Conservation (phyloP, 352 stramenopile species). For the Phytophthora lateralis region DNA sequence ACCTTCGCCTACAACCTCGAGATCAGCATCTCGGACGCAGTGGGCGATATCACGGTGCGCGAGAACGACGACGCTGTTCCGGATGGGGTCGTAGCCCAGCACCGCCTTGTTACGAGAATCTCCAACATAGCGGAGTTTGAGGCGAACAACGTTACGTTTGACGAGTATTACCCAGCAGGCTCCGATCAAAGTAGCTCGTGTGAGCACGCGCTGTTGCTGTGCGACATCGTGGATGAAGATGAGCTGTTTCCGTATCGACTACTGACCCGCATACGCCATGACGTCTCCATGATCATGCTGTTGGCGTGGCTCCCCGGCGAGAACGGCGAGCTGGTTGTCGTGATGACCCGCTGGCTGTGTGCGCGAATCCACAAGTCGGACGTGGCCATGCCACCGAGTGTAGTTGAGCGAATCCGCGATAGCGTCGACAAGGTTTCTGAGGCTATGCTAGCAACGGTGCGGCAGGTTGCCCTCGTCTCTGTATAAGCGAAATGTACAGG, state of each 20-base stretch:
- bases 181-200: neutral
- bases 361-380: conserved; percentile 20
- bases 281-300: conserved; percentile 32
- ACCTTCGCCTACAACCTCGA: conserved; percentile 46
- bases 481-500: neutral
- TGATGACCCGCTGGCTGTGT: conserved; percentile 32
- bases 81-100: conserved; percentile 27
- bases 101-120: conserved; percentile 40
- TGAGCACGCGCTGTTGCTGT: conserved; percentile 30
- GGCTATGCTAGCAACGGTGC: conserved; percentile 24
- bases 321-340: conserved; percentile 14
- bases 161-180: conserved; percentile 18
- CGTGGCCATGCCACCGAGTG: conserved; percentile 9
- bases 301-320: conserved; percentile 6
- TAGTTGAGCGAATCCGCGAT: conserved; percentile 19
- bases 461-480: neutral
- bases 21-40: conserved; percentile 42
- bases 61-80: conserved; percentile 42
- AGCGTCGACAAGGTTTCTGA: conserved; percentile 23
- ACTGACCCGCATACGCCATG: conserved; percentile 37
- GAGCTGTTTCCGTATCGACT: conserved; percentile 46
- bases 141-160: conserved; percentile 40
- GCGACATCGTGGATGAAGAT: conserved; percentile 45
- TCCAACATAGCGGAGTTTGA: conserved; percentile 26
- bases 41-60: conserved; percentile 44